A percentile compares a stretch with the other conserved stretches of the same genome.
phyloP scores from a whole-genome alignment of 2,329 filamentous ascomycete species.

The Penicillium sp. region DNA sequence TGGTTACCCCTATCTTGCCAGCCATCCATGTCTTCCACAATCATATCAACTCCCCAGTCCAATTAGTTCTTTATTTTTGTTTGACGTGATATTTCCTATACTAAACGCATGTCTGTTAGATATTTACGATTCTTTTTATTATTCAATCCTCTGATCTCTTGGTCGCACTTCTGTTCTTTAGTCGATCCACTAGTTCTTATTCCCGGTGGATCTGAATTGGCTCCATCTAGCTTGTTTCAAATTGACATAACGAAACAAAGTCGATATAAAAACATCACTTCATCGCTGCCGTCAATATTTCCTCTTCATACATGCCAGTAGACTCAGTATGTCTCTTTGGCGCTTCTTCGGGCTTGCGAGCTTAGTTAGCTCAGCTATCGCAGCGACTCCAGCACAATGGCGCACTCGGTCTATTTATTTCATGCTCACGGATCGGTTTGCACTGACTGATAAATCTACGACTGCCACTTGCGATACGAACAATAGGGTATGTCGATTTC shows the following conservation, averaged over 20 bases:
- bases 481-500: conserved; percentile 17
- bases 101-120: not conserved
- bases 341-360: conserved; percentile 18
- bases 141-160: not conserved
- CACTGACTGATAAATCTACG: conserved; percentile 41
- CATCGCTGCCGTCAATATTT: not conserved
- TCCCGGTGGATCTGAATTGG: not conserved
- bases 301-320: not conserved
- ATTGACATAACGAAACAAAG: not conserved
- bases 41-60: not conserved
- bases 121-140: not conserved
- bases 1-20: not conserved
- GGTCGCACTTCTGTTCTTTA: not conserved
- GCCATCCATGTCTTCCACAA: not conserved
- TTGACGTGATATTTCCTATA: no score
- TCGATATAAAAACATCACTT: not conserved
- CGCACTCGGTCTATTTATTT: conserved; percentile 48
- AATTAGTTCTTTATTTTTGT: no score
- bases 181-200: not conserved
- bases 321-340: conserved; percentile 20
- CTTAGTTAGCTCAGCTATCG: conserved; percentile 25
- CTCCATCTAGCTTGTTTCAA: conserved; percentile 1
- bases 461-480: conserved; percentile 32
- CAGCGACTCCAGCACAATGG: conserved; percentile 40
- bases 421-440: conserved; percentile 49